These are phyloP conservation scores for Lipomyces kockii DNA, from an alignment of 805 yeast genomes.

Conservation along the genomic window DNA sequence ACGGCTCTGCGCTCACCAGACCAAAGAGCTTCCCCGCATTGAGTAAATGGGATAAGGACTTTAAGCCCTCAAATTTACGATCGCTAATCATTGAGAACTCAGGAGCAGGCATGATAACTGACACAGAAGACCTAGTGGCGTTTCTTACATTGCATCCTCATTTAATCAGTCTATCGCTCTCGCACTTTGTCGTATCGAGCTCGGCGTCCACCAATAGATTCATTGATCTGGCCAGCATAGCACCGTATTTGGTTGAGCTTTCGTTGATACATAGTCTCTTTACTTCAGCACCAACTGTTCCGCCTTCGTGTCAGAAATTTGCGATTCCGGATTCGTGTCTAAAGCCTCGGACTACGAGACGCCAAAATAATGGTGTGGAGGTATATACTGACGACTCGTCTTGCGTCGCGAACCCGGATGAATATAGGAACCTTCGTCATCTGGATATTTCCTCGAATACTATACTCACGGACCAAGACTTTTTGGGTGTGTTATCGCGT, in stretches of 20 bases:
- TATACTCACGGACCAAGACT: slow-evolving; percentile 9
- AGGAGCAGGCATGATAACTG: not conserved
- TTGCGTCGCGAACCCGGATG: slow-evolving; percentile 1
- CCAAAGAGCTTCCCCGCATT: not conserved
- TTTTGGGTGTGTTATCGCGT: slow-evolving; percentile 5
- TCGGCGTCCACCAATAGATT: not conserved
- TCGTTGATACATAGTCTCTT: not conserved
- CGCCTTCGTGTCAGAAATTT: not conserved
- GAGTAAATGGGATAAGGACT: not conserved
- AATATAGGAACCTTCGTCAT: slow-evolving; percentile 3
- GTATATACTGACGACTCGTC: not conserved
- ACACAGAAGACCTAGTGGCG: not conserved
- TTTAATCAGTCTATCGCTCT: not conserved
- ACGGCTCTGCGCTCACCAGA: not conserved
- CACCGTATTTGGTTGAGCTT: not conserved
- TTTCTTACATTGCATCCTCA: not conserved
- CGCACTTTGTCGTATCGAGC: not conserved
- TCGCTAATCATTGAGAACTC: not conserved
- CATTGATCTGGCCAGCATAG: not conserved
- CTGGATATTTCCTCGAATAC: slow-evolving; percentile 10
- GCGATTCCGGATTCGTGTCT: not conserved
- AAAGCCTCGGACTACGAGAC: not conserved
- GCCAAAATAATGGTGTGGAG: not conserved
- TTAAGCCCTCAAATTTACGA: not conserved
- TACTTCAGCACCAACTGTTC: not conserved